Conservation (phyloP, 768 basidiomycete genomes). For the Pholiota conissans region DNA sequence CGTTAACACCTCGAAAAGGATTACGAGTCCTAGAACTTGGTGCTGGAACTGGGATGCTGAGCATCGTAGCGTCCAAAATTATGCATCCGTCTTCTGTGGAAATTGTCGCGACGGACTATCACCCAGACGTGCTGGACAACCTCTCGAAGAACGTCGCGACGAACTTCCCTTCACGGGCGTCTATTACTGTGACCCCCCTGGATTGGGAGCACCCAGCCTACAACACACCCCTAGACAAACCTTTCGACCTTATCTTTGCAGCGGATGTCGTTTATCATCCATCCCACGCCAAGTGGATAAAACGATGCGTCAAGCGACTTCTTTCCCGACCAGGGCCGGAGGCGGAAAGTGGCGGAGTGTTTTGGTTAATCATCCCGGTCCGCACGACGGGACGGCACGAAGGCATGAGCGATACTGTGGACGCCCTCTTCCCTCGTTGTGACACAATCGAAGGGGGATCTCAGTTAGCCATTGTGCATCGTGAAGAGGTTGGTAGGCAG, state of each 20-base stretch:
- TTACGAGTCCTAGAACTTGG: constrained; percentile 76
- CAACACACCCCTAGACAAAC: constrained; percentile 32
- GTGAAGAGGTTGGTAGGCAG: constrained; percentile 47
- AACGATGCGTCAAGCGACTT: constrained; percentile 53
- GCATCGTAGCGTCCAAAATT: constrained; percentile 56
- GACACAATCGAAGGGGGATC: constrained; percentile 5
- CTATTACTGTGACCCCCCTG: constrained; percentile 48
- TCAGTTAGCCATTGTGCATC: constrained; percentile 46
- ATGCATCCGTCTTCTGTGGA: constrained; percentile 25
- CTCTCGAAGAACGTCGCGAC: constrained; percentile 56
- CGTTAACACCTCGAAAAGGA: constrained; percentile 3
- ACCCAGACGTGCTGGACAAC: constrained; percentile 73
- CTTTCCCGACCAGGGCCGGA: constrained; percentile 32
- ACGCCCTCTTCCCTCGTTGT: constrained; percentile 45
- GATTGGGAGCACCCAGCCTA: constrained; percentile 62
- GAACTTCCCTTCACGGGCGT: constrained; percentile 37
- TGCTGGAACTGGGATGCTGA: constrained; percentile 83
- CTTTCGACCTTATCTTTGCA: constrained; percentile 72
- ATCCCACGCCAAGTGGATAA: constrained; percentile 69
- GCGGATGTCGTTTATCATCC: constrained; percentile 82
- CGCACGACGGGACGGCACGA: constrained; percentile 66
- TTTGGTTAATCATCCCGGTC: constrained; percentile 75
- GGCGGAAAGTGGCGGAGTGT: constrained; percentile 40
- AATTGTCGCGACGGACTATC: constrained; percentile 77
- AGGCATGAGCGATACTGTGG: constrained; percentile 57